Evolutionary conservation across 495 filamentous ascomycete genomes (phyloP).

Genomic region (Collariella sp.): DNA sequence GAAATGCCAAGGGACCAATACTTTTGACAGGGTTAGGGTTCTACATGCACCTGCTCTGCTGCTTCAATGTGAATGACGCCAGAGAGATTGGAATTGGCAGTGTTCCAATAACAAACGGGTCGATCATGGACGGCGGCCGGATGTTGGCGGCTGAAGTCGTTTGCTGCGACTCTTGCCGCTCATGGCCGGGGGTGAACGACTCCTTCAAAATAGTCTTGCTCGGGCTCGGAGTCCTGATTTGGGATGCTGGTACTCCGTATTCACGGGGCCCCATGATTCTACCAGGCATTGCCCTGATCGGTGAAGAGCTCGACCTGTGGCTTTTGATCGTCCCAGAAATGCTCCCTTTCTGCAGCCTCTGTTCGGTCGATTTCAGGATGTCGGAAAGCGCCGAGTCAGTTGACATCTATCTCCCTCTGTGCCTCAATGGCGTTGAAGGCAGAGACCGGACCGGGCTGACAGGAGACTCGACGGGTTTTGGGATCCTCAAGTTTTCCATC

Average conservation of each 20-base stretch:
- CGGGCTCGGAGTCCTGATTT: conserved; percentile 17
- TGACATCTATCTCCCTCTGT: conserved; percentile 20
- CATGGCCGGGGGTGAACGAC: conserved; percentile 4
- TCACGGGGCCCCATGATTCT: not conserved
- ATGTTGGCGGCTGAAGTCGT: conserved; percentile 17
- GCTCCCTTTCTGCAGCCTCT: conserved; percentile 32
- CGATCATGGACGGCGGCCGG: conserved; percentile 5
- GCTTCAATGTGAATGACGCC: not conserved
- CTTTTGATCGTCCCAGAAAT: not conserved
- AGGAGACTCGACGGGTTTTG: not conserved
- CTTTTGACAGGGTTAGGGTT: too few species aligned
- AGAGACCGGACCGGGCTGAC: conserved; percentile 9
- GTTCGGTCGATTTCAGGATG: conserved; percentile 37
- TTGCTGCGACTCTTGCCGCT: conserved; percentile 25
- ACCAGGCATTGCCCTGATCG: not conserved
- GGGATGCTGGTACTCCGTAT: not conserved
- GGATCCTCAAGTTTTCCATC: not conserved
- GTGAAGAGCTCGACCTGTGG: not conserved
- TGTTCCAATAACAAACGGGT: conserved; percentile 9
- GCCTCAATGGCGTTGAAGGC: conserved; percentile 15
- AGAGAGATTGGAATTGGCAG: not conserved
- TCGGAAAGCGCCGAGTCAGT: conserved; percentile 36
- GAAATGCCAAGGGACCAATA: not conserved
- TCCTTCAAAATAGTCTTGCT: not conserved
- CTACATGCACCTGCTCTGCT: too few species aligned